Evolutionary conservation across 768 basidiomycete genomes (phyloP).

Genomic region (Megacollybia marginata): DNA sequence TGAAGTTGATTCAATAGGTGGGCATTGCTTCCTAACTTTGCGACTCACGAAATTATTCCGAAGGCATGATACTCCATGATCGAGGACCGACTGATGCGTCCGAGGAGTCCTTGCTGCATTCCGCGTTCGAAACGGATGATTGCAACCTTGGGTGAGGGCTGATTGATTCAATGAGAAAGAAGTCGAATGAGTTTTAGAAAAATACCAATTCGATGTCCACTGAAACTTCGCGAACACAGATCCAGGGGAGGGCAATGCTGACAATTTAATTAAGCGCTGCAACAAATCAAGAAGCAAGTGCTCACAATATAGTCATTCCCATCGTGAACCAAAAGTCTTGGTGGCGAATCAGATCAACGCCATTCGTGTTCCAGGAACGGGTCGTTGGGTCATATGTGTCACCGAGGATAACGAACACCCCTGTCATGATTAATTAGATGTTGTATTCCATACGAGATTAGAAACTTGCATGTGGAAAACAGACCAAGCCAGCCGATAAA

Average conservation of each 20-base stretch:
- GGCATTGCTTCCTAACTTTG: background rate
- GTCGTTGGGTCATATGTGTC: conserved; percentile 54
- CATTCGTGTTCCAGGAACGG: conserved; percentile 49
- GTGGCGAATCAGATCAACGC: conserved; percentile 47
- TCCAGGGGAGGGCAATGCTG: conserved; percentile 70
- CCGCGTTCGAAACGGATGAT: conserved; percentile 74
- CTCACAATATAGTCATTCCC: conserved; percentile 69
- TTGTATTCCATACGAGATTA: background rate
- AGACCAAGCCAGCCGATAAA: conserved; percentile 72
- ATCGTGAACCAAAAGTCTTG: conserved; percentile 76
- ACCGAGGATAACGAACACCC: conserved; percentile 62
- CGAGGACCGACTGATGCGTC: conserved; percentile 63
- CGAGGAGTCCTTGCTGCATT: conserved; percentile 78
- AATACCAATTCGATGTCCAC: conserved; percentile 73
- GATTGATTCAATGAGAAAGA: conserved; percentile 4
- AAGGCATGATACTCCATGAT: conserved; percentile 82
- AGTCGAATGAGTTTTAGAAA: conserved; percentile 3
- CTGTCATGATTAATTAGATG: conserved; percentile 14
- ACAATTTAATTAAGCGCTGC: background rate
- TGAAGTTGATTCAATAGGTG: background rate
- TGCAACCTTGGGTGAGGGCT: conserved; percentile 78
- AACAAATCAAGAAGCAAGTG: background rate
- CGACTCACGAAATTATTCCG: conserved; percentile 62
- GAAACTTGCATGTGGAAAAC: conserved; percentile 34
- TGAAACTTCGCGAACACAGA: conserved; percentile 62